Conservation (phyloP, 306 rosid species). For the Vigna reflexopilosa region DNA sequence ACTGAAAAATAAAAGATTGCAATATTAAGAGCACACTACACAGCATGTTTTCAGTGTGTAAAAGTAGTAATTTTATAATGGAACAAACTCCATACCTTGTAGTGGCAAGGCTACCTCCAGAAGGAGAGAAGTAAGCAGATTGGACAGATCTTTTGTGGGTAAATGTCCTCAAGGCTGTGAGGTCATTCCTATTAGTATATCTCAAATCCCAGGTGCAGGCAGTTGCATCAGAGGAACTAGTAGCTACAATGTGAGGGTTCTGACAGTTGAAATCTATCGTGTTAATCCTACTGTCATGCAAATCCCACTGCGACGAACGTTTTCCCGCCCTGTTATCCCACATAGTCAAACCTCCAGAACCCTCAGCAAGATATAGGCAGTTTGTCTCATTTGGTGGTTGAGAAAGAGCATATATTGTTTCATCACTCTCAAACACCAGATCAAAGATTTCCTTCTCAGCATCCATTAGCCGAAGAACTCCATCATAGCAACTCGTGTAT, state of each 20-base stretch:
- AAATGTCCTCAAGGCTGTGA: conserved; percentile 57
- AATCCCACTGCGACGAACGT: conserved; percentile 57
- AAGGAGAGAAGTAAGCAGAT: conserved; percentile 93
- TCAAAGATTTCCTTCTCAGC: conserved; percentile 88
- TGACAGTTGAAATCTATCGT: conserved; percentile 66
- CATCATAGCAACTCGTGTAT: conserved; percentile 80
- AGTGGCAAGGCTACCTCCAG: conserved; percentile 77
- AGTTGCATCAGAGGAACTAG: conserved; percentile 85
- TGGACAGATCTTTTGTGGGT: conserved; percentile 70
- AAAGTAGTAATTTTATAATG: not conserved
- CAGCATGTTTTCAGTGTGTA: conserved; percentile 6
- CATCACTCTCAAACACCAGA: conserved; percentile 58
- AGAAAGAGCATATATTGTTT: conserved; percentile 59
- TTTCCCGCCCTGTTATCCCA: conserved; percentile 76
- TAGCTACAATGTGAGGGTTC: conserved; percentile 69
- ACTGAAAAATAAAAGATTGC: conserved; percentile 7
- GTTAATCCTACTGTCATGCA: conserved; percentile 76
- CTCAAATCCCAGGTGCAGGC: conserved; percentile 97
- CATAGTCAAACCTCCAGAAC: conserved; percentile 63
- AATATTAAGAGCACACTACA: conserved; percentile 9
- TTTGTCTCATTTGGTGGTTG: conserved; percentile 63
- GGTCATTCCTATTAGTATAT: conserved; percentile 50
- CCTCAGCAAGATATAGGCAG: conserved; percentile 78
- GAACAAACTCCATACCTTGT: conserved; percentile 66
- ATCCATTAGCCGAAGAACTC: conserved; percentile 78